Percentiles rank a stretch among this genome's conserved stretches.
phyloP scores from a whole-genome alignment of 176 grass and related monocot species.

The Lolium rigidum region DNA sequence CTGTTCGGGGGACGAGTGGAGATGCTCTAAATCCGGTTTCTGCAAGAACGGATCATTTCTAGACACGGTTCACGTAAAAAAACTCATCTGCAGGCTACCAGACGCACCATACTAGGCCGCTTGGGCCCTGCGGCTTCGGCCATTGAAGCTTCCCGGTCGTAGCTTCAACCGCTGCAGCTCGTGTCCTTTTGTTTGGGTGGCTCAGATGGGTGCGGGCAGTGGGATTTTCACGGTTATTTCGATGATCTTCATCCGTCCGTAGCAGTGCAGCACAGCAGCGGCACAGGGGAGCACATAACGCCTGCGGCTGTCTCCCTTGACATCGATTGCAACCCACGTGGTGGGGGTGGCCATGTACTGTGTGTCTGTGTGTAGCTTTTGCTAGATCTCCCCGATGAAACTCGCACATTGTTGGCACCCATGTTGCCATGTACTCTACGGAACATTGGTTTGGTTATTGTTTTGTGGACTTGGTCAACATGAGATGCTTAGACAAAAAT shows the following conservation, averaged over 20 bases:
- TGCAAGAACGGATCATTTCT: too few relatives aligned
- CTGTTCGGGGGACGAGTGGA: too few relatives aligned
- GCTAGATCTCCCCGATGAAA: neutral
- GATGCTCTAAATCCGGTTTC: too few relatives aligned
- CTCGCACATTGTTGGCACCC: neutral
- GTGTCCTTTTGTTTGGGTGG: neutral
- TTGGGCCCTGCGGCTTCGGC: neutral
- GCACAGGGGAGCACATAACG: neutral
- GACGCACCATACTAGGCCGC: neutral
- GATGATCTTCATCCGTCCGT: too few relatives aligned
- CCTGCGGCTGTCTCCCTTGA: neutral
- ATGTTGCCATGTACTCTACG: neutral
- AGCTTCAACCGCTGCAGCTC: neutral
- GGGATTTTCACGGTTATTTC: too few relatives aligned
- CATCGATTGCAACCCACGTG: neutral
- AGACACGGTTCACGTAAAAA: too few relatives aligned
- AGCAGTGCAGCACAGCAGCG: neutral
- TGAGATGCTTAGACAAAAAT: too few relatives aligned
- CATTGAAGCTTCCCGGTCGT: neutral
- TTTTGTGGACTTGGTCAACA: neutral
- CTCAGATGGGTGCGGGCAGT: too few relatives aligned
- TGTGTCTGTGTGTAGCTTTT: neutral
- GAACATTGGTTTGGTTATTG: neutral
- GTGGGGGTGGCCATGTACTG: neutral
- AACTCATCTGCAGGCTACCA: too few relatives aligned